A percentile compares a stretch with the other conserved stretches of the same genome.
These are phyloP conservation scores for Starmerella potacharoeniae DNA, from an alignment of 805 yeast genomes.

Conservation along the genomic window DNA sequence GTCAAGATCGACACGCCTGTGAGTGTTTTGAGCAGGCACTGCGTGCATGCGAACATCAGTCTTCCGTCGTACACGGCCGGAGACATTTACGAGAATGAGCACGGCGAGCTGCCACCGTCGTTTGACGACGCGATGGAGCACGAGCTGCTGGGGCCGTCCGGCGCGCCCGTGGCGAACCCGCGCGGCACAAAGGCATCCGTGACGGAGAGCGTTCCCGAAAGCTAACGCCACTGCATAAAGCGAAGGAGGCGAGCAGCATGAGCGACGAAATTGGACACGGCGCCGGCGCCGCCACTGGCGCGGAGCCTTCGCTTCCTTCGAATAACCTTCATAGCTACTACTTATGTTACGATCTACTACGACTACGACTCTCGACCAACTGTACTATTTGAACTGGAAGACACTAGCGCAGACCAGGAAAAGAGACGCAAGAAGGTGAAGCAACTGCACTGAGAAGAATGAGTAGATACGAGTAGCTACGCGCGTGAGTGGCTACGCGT, in stretches of 20 bases:
- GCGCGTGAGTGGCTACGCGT: too few species aligned
- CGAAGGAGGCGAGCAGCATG: neutral
- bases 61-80: slow-evolving; percentile 24
- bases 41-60: slow-evolving; percentile 25
- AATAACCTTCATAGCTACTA: too few species aligned
- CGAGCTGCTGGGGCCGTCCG: slow-evolving; percentile 19
- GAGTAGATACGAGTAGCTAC: too few species aligned
- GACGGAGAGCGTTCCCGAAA: neutral
- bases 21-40: slow-evolving; percentile 22
- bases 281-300: too few species aligned
- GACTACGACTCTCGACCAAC: too few species aligned
- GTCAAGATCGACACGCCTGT: slow-evolving; percentile 24
- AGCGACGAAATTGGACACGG: too few species aligned
- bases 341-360: too few species aligned
- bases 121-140: slow-evolving; percentile 25
- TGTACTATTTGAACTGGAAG: too few species aligned
- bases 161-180: slow-evolving; percentile 7
- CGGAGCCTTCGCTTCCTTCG: too few species aligned
- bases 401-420: too few species aligned
- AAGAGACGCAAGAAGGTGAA: too few species aligned
- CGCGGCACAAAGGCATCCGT: slow-evolving; percentile 14
- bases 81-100: neutral
- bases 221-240: neutral
- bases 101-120: slow-evolving; percentile 21
- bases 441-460: too few species aligned